A percentile compares a stretch with the other conserved stretches of the same genome.
phyloP scores from a whole-genome alignment of 2,329 filamentous ascomycete genomes.

The Claviceps arundinis region DNA sequence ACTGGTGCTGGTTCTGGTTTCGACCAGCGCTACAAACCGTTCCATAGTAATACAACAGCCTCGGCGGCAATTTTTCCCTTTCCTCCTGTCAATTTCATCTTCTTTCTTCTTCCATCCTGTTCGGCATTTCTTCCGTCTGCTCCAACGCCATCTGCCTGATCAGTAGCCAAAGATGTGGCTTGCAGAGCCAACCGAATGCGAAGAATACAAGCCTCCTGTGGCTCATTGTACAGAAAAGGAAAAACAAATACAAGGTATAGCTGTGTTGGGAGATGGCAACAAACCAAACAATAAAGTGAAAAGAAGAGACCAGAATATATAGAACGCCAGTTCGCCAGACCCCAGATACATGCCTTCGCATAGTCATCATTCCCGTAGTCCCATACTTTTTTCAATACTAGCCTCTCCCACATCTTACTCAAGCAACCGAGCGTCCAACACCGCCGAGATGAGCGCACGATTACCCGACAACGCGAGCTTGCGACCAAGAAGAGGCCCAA shows the following conservation, averaged over 20 bases:
- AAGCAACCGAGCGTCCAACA: slow-evolving; percentile 42
- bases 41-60: no score
- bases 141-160: no score
- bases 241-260: neutral
- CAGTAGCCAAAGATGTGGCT: no score
- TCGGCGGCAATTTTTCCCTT: no score
- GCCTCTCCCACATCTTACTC: slow-evolving; percentile 14
- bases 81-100: no score
- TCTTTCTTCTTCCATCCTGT: no score
- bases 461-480: slow-evolving; percentile 33
- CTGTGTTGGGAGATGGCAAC: neutral
- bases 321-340: slow-evolving; percentile 3
- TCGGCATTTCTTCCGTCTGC: no score
- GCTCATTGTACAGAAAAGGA: neutral
- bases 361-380: slow-evolving; percentile 6
- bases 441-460: slow-evolving; percentile 32
- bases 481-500: slow-evolving; percentile 40
- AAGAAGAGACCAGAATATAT: neutral
- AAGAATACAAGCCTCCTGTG: no score
- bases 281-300: neutral
- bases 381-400: slow-evolving; percentile 3
- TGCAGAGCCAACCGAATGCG: no score
- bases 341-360: neutral
- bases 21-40: no score
- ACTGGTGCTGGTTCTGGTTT: no score